These are phyloP conservation scores for Trichoderma oligosporum DNA, from an alignment of 2,329 filamentous ascomycete genomes.

Conservation along the genomic window DNA sequence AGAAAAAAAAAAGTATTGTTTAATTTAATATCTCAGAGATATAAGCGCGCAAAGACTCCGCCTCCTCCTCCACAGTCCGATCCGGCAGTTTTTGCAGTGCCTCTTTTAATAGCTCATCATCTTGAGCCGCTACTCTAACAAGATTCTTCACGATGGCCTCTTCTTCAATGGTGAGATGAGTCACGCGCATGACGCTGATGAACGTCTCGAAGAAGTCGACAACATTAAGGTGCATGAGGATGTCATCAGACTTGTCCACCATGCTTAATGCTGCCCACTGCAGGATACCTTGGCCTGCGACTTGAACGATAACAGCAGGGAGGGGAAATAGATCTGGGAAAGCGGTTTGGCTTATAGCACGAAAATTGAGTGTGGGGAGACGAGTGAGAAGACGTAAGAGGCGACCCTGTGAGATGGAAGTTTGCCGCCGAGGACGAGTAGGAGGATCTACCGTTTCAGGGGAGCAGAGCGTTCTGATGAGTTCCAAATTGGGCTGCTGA, in stretches of 20 bases:
- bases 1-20: neutral
- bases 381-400: conserved; percentile 50
- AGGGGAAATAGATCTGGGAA: conserved; percentile 35
- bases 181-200: conserved; percentile 45
- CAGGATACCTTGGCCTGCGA: conserved; percentile 40
- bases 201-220: conserved; percentile 53
- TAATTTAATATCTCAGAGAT: conserved; percentile 39
- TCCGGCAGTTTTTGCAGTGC: conserved; percentile 44
- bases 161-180: conserved; percentile 35
- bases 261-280: conserved; percentile 51
- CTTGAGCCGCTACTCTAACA: conserved; percentile 39
- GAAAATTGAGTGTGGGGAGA: conserved; percentile 46
- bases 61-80: conserved; percentile 49
- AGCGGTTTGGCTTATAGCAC: conserved; percentile 36
- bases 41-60: conserved; percentile 45
- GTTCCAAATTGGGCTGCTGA: conserved; percentile 41
- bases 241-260: conserved; percentile 49
- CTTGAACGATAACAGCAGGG: conserved; percentile 22
- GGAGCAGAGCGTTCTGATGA: conserved; percentile 39
- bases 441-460: conserved; percentile 28
- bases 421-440: conserved; percentile 36
- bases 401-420: conserved; percentile 51
- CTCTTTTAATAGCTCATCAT: conserved; percentile 38
- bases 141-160: conserved; percentile 38
- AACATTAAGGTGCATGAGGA: conserved; percentile 48